Percentiles rank a stretch among this genome's conserved stretches.
Conservation (phyloP, 805 yeast genomes). For the Yarrowia yakushimensis region DNA sequence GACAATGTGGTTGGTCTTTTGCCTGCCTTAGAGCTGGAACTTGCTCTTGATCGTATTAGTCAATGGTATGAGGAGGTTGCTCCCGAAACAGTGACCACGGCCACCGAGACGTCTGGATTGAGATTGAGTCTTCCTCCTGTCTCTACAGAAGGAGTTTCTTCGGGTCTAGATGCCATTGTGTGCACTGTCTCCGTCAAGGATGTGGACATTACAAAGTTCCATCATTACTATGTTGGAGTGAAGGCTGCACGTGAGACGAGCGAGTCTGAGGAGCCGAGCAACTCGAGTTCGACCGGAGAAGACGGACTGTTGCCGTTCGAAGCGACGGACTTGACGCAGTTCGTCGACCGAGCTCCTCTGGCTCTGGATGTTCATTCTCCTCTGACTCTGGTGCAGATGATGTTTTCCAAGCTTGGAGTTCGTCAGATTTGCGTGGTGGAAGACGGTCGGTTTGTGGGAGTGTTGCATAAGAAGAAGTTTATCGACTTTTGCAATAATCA, state of each 20-base stretch:
- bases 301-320: constrained; percentile 24
- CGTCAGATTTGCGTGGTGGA: constrained; percentile 47
- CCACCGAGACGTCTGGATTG: not conserved
- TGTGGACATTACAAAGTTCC: constrained; percentile 15
- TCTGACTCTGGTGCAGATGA: constrained; percentile 48
- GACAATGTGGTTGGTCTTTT: constrained; percentile 45
- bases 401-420: constrained; percentile 52
- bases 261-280: not conserved
- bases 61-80: constrained; percentile 28
- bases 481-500: constrained; percentile 43
- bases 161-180: not conserved
- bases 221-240: constrained; percentile 1
- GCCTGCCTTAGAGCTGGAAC: constrained; percentile 51
- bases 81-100: not conserved
- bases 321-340: constrained; percentile 43
- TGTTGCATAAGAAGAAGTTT: constrained; percentile 52
- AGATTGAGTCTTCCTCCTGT: not conserved
- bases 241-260: constrained; percentile 9
- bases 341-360: constrained; percentile 48
- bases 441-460: constrained; percentile 49
- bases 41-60: constrained; percentile 46
- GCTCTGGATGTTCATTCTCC: constrained; percentile 49
- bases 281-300: not conserved
- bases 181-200: constrained; percentile 21
- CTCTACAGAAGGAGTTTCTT: no score